Evolutionary conservation across 2,329 filamentous ascomycete genomes (phyloP).

Genomic region (Hirsutella rhossiliensis): DNA sequence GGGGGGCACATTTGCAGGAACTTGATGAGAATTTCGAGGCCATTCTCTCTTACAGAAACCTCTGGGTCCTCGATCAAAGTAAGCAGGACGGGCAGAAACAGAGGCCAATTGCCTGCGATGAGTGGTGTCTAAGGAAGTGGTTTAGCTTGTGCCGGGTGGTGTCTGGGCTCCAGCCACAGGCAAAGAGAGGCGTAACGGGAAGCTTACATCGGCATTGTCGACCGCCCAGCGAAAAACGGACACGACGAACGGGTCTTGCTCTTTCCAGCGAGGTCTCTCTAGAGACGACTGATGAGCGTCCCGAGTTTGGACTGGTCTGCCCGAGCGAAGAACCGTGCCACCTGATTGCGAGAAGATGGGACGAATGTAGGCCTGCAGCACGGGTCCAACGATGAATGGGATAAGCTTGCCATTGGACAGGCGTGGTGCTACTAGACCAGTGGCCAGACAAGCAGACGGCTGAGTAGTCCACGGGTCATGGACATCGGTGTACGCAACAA

Average conservation of each 20-base stretch:
- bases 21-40: slow-evolving; percentile 37
- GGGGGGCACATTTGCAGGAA: slow-evolving; percentile 45
- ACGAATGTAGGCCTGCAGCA: slow-evolving; percentile 52
- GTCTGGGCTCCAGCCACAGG: background rate
- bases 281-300: background rate
- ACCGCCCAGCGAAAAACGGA: slow-evolving; percentile 5
- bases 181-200: background rate
- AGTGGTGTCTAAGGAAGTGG: background rate
- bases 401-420: slow-evolving; percentile 7
- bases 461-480: slow-evolving; percentile 26
- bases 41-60: slow-evolving; percentile 37
- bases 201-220: slow-evolving; percentile 3
- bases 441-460: slow-evolving; percentile 16
- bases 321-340: slow-evolving; percentile 23
- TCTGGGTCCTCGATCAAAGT: slow-evolving; percentile 55
- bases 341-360: slow-evolving; percentile 51
- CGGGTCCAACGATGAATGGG: slow-evolving; percentile 37
- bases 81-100: slow-evolving; percentile 58
- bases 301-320: slow-evolving; percentile 12
- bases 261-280: background rate
- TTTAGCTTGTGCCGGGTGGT: background rate
- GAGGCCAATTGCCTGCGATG: slow-evolving; percentile 42
- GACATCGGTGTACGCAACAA: slow-evolving; percentile 19
- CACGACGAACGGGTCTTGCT: background rate
- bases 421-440: slow-evolving; percentile 17